phyloP scores from a whole-genome alignment of 2,329 filamentous ascomycete species.

The Coleophoma eucalyptorum region DNA sequence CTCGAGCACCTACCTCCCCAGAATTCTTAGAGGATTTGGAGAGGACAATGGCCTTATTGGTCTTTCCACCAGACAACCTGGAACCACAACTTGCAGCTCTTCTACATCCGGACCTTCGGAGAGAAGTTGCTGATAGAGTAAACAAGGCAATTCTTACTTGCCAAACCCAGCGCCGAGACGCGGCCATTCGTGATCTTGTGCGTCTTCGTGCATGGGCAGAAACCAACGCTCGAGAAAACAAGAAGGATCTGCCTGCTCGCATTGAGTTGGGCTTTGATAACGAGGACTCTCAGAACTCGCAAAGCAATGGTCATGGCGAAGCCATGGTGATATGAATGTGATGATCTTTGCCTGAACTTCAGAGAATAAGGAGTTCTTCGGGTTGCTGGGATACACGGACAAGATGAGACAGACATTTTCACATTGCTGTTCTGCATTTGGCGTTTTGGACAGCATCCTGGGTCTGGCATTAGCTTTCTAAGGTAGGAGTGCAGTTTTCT shows the following conservation, averaged over 20 bases:
- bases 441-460: too few relatives aligned
- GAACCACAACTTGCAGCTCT: slow-evolving; percentile 72
- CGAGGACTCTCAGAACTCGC: slow-evolving; percentile 10
- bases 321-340: slow-evolving; percentile 25
- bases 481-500: too few relatives aligned
- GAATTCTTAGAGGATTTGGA: slow-evolving; percentile 86
- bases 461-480: too few relatives aligned
- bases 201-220: slow-evolving; percentile 86
- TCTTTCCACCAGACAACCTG: slow-evolving; percentile 80
- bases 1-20: slow-evolving; percentile 76
- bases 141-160: slow-evolving; percentile 82
- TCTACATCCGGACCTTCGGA: slow-evolving; percentile 74
- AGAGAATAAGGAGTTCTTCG: too few relatives aligned
- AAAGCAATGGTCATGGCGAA: slow-evolving; percentile 17
- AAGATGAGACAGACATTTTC: too few relatives aligned
- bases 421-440: too few relatives aligned
- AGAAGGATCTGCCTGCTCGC: slow-evolving; percentile 26
- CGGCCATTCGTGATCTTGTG: slow-evolving; percentile 77
- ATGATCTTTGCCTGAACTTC: not conserved
- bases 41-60: slow-evolving; percentile 85
- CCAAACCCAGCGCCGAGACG: slow-evolving; percentile 70
- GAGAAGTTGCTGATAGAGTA: slow-evolving; percentile 80
- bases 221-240: slow-evolving; percentile 25
- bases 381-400: too few relatives aligned
- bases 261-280: slow-evolving; percentile 26